Percentiles rank a stretch among this genome's conserved stretches.
Evolutionary conservation across 805 yeast species (phyloP).

Genomic region (Yarrowia yakushimensis): DNA sequence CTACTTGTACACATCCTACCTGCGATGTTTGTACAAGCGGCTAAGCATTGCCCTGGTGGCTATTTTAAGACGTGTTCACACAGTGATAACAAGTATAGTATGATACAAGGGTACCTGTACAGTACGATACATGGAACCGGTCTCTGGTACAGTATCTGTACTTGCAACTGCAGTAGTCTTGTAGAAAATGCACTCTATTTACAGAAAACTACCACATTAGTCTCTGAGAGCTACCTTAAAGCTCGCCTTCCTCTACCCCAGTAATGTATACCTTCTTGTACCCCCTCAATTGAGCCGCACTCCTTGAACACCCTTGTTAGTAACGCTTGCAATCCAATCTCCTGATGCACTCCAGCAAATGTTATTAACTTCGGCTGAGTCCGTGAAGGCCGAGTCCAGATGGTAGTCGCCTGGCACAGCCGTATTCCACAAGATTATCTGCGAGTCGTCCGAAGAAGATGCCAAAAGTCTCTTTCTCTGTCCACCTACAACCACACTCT

Average conservation of each 20-base stretch:
- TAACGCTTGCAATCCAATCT: conserved; percentile 75
- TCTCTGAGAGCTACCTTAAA: conserved; percentile 2
- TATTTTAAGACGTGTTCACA: too few relatives aligned
- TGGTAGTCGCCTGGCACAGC: conserved; percentile 47
- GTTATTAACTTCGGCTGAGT: conserved; percentile 69
- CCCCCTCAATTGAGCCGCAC: conserved; percentile 35
- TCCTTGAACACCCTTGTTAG: conserved; percentile 67
- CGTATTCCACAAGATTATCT: conserved; percentile 60
- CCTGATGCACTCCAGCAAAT: conserved; percentile 70
- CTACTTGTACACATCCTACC: too few relatives aligned
- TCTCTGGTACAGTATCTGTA: too few relatives aligned
- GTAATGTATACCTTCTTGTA: not conserved
- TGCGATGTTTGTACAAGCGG: not conserved
- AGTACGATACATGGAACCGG: too few relatives aligned
- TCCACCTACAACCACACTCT: conserved; percentile 27
- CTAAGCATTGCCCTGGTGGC: not conserved
- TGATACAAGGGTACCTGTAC: too few relatives aligned
- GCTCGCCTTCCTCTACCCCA: not conserved
- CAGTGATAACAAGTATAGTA: too few relatives aligned
- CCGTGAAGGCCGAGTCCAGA: conserved; percentile 49
- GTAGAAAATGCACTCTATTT: conserved; percentile 8
- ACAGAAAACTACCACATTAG: not conserved
- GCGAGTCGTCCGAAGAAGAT: conserved; percentile 64
- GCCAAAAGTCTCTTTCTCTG: conserved; percentile 47
- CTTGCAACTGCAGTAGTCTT: not conserved